Evolutionary conservation across 2,329 filamentous ascomycete genomes (phyloP), one percentile per base, ranked within the genome.

Genomic region (Ophiostoma novo-ulmi): DNA sequence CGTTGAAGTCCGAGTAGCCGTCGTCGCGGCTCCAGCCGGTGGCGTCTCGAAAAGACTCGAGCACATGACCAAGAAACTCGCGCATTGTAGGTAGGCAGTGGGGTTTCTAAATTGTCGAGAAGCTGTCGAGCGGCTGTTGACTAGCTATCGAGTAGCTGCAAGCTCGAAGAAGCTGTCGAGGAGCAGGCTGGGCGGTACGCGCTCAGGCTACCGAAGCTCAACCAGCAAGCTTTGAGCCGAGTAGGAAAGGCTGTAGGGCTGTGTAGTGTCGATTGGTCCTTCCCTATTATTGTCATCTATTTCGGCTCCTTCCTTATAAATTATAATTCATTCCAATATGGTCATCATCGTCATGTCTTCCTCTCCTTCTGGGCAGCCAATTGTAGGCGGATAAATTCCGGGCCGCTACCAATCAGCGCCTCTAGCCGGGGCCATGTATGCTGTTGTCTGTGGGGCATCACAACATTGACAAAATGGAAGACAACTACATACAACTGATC

Each of bases 21-120:
- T 97, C 97, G 83, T 97, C 93, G 77, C 88, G 85, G 78, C 94
- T 91, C 94, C 94, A 97, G 79, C 90, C 87, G 65, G 93, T 94
- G 71, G 91, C 90, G 78, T 91, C 86, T 80, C 93, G 92, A 82
- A 97, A 97, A 77, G 92, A 91, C 81, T 91, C 87, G 81, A 97
- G 93, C 83, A 97, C 90, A 83, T 96, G 94, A 82, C 97, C 93
- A 92, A 97, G 97, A 84, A 97, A 97, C 82, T 94, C 91, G 82
- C 95, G 89, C 94, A 97, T 97, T 26, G 63, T 65, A 36, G 63
- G 35, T 17, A 13, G 4, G 11, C 13, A 13, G 44, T 48, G 13
- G 44, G 52, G 7, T 26, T 26, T 10, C 10, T 31, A 31, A 8
- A 5, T 22, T 35, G 26, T 63, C 2, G 14, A 22, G 8, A 20